Base-by-base conservation (phyloP, 176 grass and related monocot species). In the Juncus inflexus region DNA sequence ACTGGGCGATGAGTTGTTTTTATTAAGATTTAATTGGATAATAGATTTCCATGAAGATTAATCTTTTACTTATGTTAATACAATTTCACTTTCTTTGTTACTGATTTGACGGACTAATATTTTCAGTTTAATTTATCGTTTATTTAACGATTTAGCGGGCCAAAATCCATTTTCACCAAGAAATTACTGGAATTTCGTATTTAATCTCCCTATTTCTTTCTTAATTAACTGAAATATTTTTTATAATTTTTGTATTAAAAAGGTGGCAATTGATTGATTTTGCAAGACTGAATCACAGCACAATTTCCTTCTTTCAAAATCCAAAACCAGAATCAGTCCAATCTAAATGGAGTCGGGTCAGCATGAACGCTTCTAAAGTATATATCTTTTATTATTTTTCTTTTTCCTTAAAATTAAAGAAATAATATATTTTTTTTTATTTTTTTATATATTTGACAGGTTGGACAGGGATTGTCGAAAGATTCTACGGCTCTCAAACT, bases 401-500 rank as follows among this genome's bases (percentile, higher is more conserved):
- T 69, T 55, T 12, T 40, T 51, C 19, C 19, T 28, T 28, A 28
- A 28, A 28, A 28, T 28, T 28, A 28, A 28, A 28, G 19, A 28
- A 28, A 28, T 28, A 28, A 28, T 76, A 28, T 76, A 8, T 54
- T 45, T 1, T 60, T 60, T 0, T 14, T 52, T 15, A 12, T 47
- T 35, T 8, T 47, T 67, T 35, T 3, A 37, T 12, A 10, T 52
- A 37, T 61, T 51, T 40, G 43, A 8, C 59, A 96, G 91, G 91
- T 96, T 47, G 91, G 91, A 53, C 81, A 80, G 69, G 91, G 91
- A 78, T 73, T 91, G 78, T 84, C 79, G 12, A 82, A 72, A 42
- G 87, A 96, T 11, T 75, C 15, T 12, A 83, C 68, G 69, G 87
- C 87, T 78, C 78, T 87, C 42, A 91, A 77, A 61, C 79, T 96